A percentile compares a stretch with the other conserved stretches of the same genome.
phyloP scores from a whole-genome alignment of 805 yeast genomes.

The Monosporozyma yasuniensis region DNA sequence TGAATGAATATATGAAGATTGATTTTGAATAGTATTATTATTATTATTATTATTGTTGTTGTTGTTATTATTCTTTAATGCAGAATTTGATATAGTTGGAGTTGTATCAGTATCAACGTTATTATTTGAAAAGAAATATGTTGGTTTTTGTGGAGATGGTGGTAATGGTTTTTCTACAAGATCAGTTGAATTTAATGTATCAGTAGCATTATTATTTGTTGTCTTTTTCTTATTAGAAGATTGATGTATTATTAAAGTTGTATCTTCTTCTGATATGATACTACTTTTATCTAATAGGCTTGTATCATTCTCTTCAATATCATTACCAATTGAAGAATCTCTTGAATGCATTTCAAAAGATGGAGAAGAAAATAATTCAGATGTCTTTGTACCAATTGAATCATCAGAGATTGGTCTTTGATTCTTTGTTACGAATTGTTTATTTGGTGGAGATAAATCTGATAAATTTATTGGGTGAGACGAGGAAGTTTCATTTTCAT shows the following conservation, averaged over 20 bases:
- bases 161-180: background rate
- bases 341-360: conserved; percentile 22
- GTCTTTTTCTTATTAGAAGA: background rate
- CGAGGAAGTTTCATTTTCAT: background rate
- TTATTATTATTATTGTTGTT: background rate
- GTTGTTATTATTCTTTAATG: background rate
- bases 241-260: conserved; percentile 3
- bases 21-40: background rate
- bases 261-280: conserved; percentile 4
- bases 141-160: conserved; percentile 5
- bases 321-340: conserved; percentile 24
- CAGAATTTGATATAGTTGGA: background rate
- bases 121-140: conserved; percentile 2
- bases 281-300: conserved; percentile 6
- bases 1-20: conserved; percentile 3
- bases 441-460: conserved; percentile 21
- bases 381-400: conserved; percentile 23
- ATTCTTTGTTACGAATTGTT: conserved; percentile 10
- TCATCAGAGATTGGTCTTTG: conserved; percentile 28
- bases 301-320: conserved; percentile 8
- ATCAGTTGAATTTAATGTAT: background rate
- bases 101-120: background rate
- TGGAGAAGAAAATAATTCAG: conserved; percentile 24
- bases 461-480: background rate
- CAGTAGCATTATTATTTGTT: background rate